phyloP scores from a whole-genome alignment of 2,329 filamentous ascomycete genomes.

The Xylaria sp. region DNA sequence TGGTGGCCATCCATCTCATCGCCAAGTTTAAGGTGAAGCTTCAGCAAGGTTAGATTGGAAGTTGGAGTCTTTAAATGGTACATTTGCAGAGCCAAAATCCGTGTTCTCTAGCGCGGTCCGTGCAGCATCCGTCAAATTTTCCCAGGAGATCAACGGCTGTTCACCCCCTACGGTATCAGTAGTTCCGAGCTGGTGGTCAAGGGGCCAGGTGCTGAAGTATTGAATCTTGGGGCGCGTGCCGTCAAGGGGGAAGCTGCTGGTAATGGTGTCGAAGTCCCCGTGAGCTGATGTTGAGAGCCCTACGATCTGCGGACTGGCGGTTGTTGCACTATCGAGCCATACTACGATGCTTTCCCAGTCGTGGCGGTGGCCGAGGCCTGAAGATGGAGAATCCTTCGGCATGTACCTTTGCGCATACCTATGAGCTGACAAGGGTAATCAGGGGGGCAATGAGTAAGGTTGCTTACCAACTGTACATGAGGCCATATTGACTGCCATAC shows the following conservation, averaged over 20 bases:
- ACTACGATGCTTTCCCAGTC: constrained; percentile 52
- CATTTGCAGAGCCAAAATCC: constrained; percentile 54
- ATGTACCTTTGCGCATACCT: constrained; percentile 48
- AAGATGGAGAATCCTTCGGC: constrained; percentile 54
- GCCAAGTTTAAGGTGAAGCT: constrained; percentile 32
- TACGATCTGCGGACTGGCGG: constrained; percentile 45
- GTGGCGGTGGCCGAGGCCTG: constrained; percentile 51
- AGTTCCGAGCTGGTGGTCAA: constrained; percentile 52
- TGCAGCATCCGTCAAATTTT: constrained; percentile 50
- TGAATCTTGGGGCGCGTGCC: constrained; percentile 47
- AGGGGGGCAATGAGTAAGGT: constrained; percentile 18
- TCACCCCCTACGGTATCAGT: constrained; percentile 50
- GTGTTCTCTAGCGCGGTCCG: constrained; percentile 50
- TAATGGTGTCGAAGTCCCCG: constrained; percentile 46
- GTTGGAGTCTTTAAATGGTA: constrained; percentile 51
- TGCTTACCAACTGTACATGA: constrained; percentile 49
- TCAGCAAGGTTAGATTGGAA: constrained; percentile 40
- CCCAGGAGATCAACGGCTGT: constrained; percentile 56
- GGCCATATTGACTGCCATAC: constrained; percentile 46
- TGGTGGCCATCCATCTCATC: no score
- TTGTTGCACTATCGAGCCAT: constrained; percentile 46
- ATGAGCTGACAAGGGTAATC: not conserved
- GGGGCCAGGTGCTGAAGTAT: constrained; percentile 48
- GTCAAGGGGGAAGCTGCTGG: constrained; percentile 41
- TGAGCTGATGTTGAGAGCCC: constrained; percentile 49